phyloP scores from a whole-genome alignment of 2,329 filamentous ascomycete species.

The Leptographium lundbergii region DNA sequence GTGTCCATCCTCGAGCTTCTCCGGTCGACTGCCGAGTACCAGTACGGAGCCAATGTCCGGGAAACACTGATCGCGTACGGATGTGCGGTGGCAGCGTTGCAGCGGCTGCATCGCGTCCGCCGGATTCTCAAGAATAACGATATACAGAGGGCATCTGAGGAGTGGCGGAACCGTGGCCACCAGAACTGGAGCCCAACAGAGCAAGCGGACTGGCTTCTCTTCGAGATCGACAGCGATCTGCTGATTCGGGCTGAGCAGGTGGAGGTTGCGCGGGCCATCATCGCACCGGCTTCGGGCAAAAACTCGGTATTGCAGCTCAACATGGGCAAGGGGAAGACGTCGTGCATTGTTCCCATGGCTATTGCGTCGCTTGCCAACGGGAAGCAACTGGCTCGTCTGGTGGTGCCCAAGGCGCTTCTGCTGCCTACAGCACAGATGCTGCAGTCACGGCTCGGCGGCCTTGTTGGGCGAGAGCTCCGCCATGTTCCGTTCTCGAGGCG shows the following conservation, averaged over 20 bases:
- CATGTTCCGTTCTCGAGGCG: constrained; percentile 47
- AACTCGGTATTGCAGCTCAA: constrained; percentile 55
- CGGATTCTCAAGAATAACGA: constrained; percentile 17
- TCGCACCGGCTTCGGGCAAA: constrained; percentile 32
- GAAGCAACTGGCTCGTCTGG: constrained; percentile 33
- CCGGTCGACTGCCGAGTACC: constrained; percentile 17
- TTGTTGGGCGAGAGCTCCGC: constrained; percentile 38
- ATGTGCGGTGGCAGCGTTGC: constrained; percentile 27
- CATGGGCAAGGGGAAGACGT: constrained; percentile 50
- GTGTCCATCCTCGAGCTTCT: constrained; percentile 34
- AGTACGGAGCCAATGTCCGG: constrained; percentile 24
- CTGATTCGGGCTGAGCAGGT: constrained; percentile 50
- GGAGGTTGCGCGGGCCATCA: constrained; percentile 48
- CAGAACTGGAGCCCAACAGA: constrained; percentile 41
- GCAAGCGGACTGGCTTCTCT: constrained; percentile 48
- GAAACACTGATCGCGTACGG: constrained; percentile 29
- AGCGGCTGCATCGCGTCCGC: constrained; percentile 30
- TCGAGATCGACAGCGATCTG: constrained; percentile 54
- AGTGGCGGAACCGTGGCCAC: constrained; percentile 36
- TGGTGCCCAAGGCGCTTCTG: constrained; percentile 44
- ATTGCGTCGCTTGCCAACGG: constrained; percentile 31
- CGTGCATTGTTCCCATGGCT: constrained; percentile 41
- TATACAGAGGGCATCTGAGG: constrained; percentile 23
- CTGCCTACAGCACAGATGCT: constrained; percentile 45
- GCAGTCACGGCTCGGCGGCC: constrained; percentile 39